Conservation (phyloP, 805 yeast genomes). For the Yarrowia yakushimensis region DNA sequence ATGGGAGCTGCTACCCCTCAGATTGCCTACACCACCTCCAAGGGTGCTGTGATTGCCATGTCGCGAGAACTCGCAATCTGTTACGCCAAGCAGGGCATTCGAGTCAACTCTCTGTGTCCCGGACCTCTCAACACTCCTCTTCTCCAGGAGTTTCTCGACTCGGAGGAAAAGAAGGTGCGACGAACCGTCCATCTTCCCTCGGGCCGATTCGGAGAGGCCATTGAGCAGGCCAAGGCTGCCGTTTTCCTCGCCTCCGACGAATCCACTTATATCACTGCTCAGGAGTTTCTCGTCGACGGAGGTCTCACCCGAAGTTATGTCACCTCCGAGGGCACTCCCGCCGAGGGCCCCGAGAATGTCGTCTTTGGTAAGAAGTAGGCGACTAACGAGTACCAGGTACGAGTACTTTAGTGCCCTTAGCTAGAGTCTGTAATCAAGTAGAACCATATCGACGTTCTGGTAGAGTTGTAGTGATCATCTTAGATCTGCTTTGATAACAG, state of each 20-base stretch:
- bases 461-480: no score
- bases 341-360: constrained; percentile 34
- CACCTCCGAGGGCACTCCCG: constrained; percentile 33
- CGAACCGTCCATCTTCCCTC: constrained; percentile 45
- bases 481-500: no score
- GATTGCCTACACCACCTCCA: constrained; percentile 42
- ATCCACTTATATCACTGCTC: constrained; percentile 56
- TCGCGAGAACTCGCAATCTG: constrained; percentile 50
- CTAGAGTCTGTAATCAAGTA: no score
- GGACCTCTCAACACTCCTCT: constrained; percentile 62
- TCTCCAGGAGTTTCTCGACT: constrained; percentile 51
- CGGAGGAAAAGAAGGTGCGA: constrained; percentile 50
- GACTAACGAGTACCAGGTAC: no score
- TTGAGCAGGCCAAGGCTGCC: constrained; percentile 59
- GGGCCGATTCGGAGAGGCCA: constrained; percentile 63
- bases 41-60: constrained; percentile 41
- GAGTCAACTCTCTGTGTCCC: constrained; percentile 57
- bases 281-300: constrained; percentile 60
- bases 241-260: constrained; percentile 53
- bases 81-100: constrained; percentile 54
- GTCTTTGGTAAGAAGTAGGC: constrained; percentile 33
- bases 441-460: no score
- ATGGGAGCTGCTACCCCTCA: constrained; percentile 43
- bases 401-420: no score
- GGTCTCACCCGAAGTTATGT: constrained; percentile 41